Conservation (phyloP, 164 flowering plant genomes). For the Kalanchoe fedtschenkoi region DNA sequence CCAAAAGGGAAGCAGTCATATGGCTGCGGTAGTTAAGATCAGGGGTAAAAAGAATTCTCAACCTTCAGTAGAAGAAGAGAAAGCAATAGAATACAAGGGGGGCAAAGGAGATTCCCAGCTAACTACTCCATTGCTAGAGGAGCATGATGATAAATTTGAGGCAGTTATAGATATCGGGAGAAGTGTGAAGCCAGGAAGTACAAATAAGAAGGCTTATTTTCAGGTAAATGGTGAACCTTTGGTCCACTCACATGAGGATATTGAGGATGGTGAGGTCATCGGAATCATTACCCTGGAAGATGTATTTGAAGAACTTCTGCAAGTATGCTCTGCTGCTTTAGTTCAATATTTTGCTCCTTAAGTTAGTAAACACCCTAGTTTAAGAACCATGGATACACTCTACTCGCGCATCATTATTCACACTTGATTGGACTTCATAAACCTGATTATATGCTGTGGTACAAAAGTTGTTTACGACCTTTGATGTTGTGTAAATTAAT, state of each 20-base stretch:
- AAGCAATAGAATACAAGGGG: conserved; percentile 17
- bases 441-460: neutral
- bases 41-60: conserved; percentile 11
- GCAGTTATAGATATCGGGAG: conserved; percentile 51
- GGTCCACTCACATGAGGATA: conserved; percentile 22
- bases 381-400: too few relatives aligned
- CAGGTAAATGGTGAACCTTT: conserved; percentile 23
- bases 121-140: conserved; percentile 45
- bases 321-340: conserved; percentile 15
- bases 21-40: conserved; percentile 37
- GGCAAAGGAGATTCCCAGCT: conserved; percentile 26
- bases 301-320: conserved; percentile 40
- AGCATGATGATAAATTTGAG: conserved; percentile 35
- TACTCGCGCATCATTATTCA: neutral
- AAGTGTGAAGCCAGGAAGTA: conserved; percentile 15
- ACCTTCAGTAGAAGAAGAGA: conserved; percentile 4
- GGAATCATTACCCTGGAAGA: conserved; percentile 49
- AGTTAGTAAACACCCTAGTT: neutral
- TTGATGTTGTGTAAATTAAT: conserved; percentile 10
- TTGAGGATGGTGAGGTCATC: conserved; percentile 28
- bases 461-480: neutral
- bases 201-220: conserved; percentile 12
- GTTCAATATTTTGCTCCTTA: neutral
- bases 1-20: conserved; percentile 58
- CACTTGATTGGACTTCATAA: neutral